phyloP scores from a whole-genome alignment of 2,329 filamentous ascomycete species.

The Colletotrichum somersetense region DNA sequence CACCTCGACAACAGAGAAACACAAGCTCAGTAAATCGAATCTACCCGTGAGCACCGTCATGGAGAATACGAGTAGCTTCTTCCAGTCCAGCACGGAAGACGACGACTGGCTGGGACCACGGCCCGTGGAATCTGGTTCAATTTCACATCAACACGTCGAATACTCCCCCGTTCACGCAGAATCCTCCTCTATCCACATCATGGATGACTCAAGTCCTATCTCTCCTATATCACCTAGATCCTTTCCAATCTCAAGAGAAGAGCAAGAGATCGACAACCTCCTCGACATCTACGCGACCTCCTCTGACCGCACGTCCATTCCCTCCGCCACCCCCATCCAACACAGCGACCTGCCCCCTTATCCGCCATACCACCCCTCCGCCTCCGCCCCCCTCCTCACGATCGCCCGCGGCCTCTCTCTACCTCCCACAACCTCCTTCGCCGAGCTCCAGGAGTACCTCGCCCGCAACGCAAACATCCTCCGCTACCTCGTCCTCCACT shows the following conservation, averaged over 20 bases:
- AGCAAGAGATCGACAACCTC: slow-evolving; percentile 10
- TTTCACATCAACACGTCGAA: background rate
- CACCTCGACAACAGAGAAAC: background rate
- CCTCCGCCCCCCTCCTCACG: slow-evolving; percentile 9
- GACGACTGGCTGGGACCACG: slow-evolving; percentile 1
- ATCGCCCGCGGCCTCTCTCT: slow-evolving; percentile 41
- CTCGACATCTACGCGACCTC: slow-evolving; percentile 12
- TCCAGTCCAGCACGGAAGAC: background rate
- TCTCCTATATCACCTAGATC: background rate
- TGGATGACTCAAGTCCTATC: background rate
- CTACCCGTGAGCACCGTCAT: background rate
- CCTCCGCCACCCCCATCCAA: background rate
- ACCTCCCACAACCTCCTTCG: slow-evolving; percentile 13
- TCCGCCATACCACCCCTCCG: slow-evolving; percentile 10
- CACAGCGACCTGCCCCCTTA: slow-evolving; percentile 22
- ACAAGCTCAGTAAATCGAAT: no score
- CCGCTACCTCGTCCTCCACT: slow-evolving; percentile 41
- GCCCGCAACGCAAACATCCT: slow-evolving; percentile 44
- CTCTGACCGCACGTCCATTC: background rate
- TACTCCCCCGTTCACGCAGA: background rate
- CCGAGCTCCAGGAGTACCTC: slow-evolving; percentile 40
- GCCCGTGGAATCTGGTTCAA: background rate
- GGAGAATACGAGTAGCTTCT: background rate
- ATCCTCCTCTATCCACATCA: background rate
- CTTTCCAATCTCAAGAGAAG: background rate